Percentiles rank a stretch among this genome's conserved stretches.
Conservation (phyloP, 345 rosid species). For the Sonneratia alba region DNA sequence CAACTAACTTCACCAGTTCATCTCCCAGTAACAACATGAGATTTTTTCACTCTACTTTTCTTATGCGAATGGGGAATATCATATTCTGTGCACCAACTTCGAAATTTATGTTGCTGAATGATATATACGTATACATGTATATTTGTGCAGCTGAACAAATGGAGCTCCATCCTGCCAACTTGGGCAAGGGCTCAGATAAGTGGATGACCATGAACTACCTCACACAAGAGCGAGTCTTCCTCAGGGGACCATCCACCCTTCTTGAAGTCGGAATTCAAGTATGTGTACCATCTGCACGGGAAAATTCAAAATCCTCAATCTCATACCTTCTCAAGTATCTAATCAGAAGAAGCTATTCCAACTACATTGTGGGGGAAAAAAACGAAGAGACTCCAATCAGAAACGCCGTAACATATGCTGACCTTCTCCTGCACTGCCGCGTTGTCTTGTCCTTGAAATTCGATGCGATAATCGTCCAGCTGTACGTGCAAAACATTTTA, state of each 20-base stretch:
- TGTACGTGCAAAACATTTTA: slow-evolving; percentile 14
- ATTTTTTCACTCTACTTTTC: neutral
- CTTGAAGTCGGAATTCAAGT: slow-evolving; percentile 93
- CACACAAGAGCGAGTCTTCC: slow-evolving; percentile 91
- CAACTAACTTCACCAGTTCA: neutral
- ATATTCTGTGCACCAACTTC: too few species aligned
- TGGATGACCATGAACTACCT: slow-evolving; percentile 36
- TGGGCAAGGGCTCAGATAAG: neutral
- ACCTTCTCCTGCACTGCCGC: slow-evolving; percentile 98
- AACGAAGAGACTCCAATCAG: neutral
- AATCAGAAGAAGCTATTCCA: neutral
- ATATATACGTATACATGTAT: too few species aligned
- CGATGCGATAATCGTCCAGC: slow-evolving; percentile 94
- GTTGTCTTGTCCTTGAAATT: slow-evolving; percentile 90
- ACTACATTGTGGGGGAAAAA: neutral
- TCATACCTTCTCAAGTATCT: neutral
- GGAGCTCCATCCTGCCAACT: neutral
- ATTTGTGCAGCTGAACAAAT: neutral
- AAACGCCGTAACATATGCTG: neutral
- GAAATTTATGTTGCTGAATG: too few species aligned
- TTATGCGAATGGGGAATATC: neutral
- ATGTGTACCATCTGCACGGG: slow-evolving; percentile 82
- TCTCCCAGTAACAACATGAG: neutral
- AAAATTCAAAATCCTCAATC: neutral
- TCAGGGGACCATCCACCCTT: slow-evolving; percentile 99